phyloP scores from a whole-genome alignment of 164 flowering plant species.

The Annona cherimola region DNA sequence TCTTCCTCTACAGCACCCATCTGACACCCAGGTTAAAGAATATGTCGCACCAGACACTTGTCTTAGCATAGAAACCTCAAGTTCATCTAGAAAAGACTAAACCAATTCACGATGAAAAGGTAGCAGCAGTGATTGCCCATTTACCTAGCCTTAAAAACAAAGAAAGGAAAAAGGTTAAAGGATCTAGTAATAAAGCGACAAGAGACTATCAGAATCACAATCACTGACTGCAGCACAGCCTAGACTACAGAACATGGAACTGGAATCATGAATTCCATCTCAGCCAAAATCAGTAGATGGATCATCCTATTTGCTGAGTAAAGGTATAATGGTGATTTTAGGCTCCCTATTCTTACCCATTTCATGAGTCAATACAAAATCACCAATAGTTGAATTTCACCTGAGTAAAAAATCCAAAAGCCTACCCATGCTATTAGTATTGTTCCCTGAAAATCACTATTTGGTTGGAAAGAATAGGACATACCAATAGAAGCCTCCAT shows the following conservation, averaged over 20 bases:
- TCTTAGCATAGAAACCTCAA: neutral
- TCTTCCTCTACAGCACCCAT: neutral
- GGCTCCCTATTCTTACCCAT: neutral
- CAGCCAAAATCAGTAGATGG: too few species aligned
- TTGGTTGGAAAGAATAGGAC: conserved; percentile 14
- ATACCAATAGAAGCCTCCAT: conserved; percentile 98
- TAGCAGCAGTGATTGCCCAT: too few species aligned
- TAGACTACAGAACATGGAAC: too few species aligned
- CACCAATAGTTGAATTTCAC: neutral
- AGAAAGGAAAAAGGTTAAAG: too few species aligned
- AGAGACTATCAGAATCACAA: too few species aligned
- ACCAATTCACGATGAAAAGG: too few species aligned
- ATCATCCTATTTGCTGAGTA: too few species aligned
- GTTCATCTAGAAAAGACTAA: neutral
- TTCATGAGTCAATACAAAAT: neutral
- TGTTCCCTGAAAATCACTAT: neutral
- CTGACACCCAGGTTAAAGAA: neutral
- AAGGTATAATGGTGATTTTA: too few species aligned
- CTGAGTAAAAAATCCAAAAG: neutral
- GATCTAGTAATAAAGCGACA: too few species aligned
- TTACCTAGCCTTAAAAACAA: too few species aligned
- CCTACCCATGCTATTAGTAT: neutral
- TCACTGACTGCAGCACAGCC: too few species aligned
- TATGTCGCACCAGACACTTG: neutral
- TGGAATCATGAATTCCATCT: too few species aligned